Conservation (phyloP, 805 yeast species). For the Lipomyces anomalus region DNA sequence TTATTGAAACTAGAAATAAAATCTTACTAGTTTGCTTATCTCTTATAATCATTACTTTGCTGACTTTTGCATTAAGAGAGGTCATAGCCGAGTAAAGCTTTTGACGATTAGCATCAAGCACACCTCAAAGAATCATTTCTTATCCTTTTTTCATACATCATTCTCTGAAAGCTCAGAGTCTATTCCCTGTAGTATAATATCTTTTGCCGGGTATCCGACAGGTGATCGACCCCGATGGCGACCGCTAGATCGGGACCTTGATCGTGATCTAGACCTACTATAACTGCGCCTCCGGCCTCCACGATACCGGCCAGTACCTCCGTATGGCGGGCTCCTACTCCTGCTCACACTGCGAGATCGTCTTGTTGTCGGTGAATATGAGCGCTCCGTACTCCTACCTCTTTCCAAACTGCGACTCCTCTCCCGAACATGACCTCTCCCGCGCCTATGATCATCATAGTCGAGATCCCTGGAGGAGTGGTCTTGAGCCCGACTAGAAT, state of each 20-base stretch:
- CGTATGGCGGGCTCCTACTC: background rate
- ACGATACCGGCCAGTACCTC: background rate
- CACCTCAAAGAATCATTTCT: background rate
- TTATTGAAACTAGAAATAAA: background rate
- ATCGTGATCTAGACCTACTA: slow-evolving; percentile 8
- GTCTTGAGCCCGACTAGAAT: too few relatives aligned
- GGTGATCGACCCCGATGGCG: slow-evolving; percentile 3
- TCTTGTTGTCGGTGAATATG: too few relatives aligned
- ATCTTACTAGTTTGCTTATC: slow-evolving; percentile 11
- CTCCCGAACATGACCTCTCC: too few relatives aligned
- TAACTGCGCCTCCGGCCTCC: background rate
- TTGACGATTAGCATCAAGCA: background rate
- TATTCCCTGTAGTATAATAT: slow-evolving; percentile 2
- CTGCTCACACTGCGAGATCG: too few relatives aligned
- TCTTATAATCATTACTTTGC: slow-evolving; percentile 13
- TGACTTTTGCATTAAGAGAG: slow-evolving; percentile 3
- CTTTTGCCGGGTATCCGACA: slow-evolving; percentile 1
- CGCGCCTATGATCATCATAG: too few relatives aligned
- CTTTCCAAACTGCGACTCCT: too few relatives aligned
- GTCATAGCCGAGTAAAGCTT: slow-evolving; percentile 3
- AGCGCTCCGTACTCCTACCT: too few relatives aligned
- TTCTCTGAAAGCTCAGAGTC: slow-evolving; percentile 4
- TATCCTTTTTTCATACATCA: slow-evolving; percentile 3
- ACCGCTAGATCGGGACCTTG: slow-evolving; percentile 3
- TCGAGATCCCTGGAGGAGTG: too few relatives aligned